A percentile compares a stretch with the other conserved stretches of the same genome.
Evolutionary conservation across 495 filamentous ascomycete species (phyloP).

Genomic region (Penicillium lagena): DNA sequence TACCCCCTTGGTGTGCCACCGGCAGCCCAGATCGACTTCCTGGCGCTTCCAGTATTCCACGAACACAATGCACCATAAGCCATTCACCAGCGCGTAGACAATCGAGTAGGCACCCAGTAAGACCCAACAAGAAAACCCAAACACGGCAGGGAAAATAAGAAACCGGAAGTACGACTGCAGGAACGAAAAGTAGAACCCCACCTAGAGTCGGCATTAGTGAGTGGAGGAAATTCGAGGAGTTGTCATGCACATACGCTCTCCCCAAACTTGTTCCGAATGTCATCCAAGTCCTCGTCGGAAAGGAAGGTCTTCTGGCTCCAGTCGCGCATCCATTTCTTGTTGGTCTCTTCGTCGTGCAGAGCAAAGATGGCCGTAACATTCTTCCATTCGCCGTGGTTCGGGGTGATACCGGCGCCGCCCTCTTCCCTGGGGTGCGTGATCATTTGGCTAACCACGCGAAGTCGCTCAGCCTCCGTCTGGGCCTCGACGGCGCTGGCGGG

Average conservation of each 20-base stretch:
- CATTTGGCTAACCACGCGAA: conserved; percentile 77
- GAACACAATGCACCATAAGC: conserved; percentile 84
- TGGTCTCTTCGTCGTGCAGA: conserved; percentile 81
- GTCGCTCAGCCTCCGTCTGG: conserved; percentile 78
- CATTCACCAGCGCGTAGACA: conserved; percentile 74
- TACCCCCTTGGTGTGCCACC: conserved; percentile 88
- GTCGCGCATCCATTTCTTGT: conserved; percentile 82
- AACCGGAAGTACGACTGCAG: conserved; percentile 88
- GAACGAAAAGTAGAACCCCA: conserved; percentile 96
- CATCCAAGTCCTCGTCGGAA: conserved; percentile 66
- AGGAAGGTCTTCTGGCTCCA: conserved; percentile 82
- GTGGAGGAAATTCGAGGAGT: not conserved
- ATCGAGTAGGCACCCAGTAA: conserved; percentile 79
- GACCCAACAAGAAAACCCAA: conserved; percentile 77
- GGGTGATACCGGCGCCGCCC: conserved; percentile 86
- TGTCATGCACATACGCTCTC: conserved; percentile 56
- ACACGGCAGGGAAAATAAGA: conserved; percentile 73
- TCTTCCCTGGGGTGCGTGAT: conserved; percentile 76
- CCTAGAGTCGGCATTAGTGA: conserved; percentile 25
- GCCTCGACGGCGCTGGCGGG: conserved; percentile 59
- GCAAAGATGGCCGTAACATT: conserved; percentile 80
- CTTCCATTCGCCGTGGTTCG: conserved; percentile 76
- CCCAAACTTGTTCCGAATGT: conserved; percentile 83
- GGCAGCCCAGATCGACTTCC: conserved; percentile 81
- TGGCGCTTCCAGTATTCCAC: conserved; percentile 97